A percentile compares a stretch with the other conserved stretches of the same genome.
phyloP scores from a whole-genome alignment of 139 green algal genomes.

The Dunaliella primolecta region DNA sequence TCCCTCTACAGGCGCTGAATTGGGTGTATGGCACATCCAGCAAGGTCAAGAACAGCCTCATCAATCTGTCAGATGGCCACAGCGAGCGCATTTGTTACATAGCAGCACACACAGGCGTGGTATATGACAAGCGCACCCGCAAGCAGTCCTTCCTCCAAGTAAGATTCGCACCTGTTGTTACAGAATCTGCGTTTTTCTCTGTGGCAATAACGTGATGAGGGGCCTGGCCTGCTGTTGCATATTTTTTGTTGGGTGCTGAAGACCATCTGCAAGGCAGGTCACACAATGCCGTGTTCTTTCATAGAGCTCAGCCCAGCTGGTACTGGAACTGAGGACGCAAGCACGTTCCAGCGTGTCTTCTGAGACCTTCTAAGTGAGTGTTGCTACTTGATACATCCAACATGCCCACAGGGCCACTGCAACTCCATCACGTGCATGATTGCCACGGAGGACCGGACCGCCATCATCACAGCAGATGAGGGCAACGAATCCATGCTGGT shows the following conservation, averaged over 20 bases:
- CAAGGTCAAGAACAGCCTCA: conserved; percentile 30
- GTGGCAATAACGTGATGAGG: too few relatives aligned
- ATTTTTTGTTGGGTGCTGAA: too few relatives aligned
- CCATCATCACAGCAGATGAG: conserved; percentile 64
- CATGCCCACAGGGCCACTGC: conserved; percentile 67
- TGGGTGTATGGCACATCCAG: conserved; percentile 55
- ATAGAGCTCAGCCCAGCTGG: too few relatives aligned
- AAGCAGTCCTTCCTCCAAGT: conserved; percentile 55
- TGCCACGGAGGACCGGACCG: conserved; percentile 43
- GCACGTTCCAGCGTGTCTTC: too few relatives aligned
- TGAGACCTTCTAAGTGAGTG: too few relatives aligned
- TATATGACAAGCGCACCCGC: conserved; percentile 49
- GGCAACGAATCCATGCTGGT: conserved; percentile 64
- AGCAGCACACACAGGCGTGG: conserved; percentile 62
- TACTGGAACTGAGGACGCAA: too few relatives aligned
- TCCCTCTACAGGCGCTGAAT: conserved; percentile 41
- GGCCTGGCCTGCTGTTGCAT: too few relatives aligned
- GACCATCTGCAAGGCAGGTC: too few relatives aligned
- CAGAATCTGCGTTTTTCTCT: too few relatives aligned
- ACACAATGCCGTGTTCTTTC: too few relatives aligned
- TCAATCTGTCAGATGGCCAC: conserved; percentile 54
- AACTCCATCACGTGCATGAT: conserved; percentile 62
- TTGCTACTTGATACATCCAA: too few relatives aligned
- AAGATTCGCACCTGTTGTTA: not conserved
- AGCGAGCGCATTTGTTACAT: conserved; percentile 55